Conservation (phyloP, 179 eudicot genomes). For the Monotropa hypopitys region DNA sequence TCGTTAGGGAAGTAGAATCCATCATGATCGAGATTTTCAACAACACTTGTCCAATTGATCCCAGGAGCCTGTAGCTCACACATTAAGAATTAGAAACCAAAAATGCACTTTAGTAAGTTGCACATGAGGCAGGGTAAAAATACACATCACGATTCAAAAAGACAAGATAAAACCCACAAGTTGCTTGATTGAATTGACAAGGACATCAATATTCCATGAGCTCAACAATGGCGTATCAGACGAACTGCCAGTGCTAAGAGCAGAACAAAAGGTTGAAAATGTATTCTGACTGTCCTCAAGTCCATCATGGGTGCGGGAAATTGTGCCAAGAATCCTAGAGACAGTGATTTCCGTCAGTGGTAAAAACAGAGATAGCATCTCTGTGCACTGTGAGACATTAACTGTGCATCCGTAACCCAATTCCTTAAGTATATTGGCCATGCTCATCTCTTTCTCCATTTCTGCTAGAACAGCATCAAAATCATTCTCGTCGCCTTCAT, state of each 20-base stretch:
- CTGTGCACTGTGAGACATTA: slow-evolving; percentile 64
- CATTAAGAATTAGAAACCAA: slow-evolving; percentile 1
- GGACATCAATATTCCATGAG: slow-evolving; percentile 71
- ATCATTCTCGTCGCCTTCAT: slow-evolving; percentile 48
- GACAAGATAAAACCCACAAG: slow-evolving; percentile 42
- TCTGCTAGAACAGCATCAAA: slow-evolving; percentile 74
- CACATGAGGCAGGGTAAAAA: background rate
- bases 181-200: slow-evolving; percentile 65
- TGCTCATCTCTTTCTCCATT: slow-evolving; percentile 75
- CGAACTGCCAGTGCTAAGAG: slow-evolving; percentile 34
- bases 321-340: slow-evolving; percentile 57
- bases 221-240: slow-evolving; percentile 38
- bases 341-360: slow-evolving; percentile 60
- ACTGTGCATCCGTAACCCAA: slow-evolving; percentile 75
- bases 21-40: slow-evolving; percentile 80
- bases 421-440: slow-evolving; percentile 75
- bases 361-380: slow-evolving; percentile 53
- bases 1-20: slow-evolving; percentile 71
- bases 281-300: slow-evolving; percentile 47
- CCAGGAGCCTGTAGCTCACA: slow-evolving; percentile 54
- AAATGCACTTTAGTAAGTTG: background rate
- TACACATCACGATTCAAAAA: background rate
- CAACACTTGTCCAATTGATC: slow-evolving; percentile 58
- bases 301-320: slow-evolving; percentile 48
- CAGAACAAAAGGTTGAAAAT: slow-evolving; percentile 56